Evolutionary conservation across 208 protist genomes (phyloP).

Genomic region (Leptomonas pyrrhocoris): DNA sequence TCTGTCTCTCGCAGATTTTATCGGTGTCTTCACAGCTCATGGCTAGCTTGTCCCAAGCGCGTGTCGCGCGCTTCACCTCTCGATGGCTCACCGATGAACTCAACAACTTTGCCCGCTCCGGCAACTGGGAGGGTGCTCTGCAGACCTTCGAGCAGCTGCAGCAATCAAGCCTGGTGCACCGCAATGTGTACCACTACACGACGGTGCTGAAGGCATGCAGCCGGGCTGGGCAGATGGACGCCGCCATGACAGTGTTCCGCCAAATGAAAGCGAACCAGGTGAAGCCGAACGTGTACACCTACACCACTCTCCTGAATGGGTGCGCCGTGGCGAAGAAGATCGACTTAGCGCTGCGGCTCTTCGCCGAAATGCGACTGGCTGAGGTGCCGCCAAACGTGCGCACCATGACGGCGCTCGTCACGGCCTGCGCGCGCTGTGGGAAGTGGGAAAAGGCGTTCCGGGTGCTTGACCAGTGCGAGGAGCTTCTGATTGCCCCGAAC

Average conservation of each 20-base stretch:
- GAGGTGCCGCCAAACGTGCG: conserved; percentile 82
- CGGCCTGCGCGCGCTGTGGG: conserved; percentile 56
- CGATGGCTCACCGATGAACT: conserved; percentile 91
- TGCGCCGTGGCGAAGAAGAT: conserved; percentile 57
- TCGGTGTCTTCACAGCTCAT: conserved; percentile 26
- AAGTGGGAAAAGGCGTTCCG: conserved; percentile 79
- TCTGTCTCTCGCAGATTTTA: background rate
- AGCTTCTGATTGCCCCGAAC: conserved; percentile 82
- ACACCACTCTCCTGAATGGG: conserved; percentile 81
- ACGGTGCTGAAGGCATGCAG: conserved; percentile 84
- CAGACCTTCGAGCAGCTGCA: conserved; percentile 66
- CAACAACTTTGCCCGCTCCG: conserved; percentile 58
- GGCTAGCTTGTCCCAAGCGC: conserved; percentile 65
- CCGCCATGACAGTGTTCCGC: conserved; percentile 62
- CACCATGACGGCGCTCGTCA: conserved; percentile 78
- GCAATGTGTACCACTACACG: conserved; percentile 91
- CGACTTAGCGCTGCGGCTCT: conserved; percentile 69
- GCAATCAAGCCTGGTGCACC: conserved; percentile 71
- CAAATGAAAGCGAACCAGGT: conserved; percentile 79
- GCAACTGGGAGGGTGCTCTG: conserved; percentile 85
- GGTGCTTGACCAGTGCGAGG: conserved; percentile 76
- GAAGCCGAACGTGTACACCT: conserved; percentile 90
- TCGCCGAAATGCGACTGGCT: conserved; percentile 76
- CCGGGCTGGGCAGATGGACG: conserved; percentile 69
- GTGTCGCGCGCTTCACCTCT: conserved; percentile 69